Evolutionary conservation across 73 alveolate species (phyloP), one percentile per base, ranked within the genome.

Genomic region (Paramecium bursaria): DNA sequence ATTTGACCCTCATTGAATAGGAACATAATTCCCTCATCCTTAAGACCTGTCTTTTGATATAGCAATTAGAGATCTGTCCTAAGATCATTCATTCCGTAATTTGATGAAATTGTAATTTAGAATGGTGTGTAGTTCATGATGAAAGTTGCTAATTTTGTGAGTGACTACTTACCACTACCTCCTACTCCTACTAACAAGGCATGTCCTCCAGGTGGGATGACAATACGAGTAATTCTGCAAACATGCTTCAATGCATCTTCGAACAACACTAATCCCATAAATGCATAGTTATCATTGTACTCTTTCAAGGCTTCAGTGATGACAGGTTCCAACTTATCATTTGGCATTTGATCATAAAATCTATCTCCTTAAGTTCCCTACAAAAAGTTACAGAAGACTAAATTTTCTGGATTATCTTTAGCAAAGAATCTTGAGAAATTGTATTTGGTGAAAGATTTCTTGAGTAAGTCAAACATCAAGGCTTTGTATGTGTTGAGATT

Each of bases 221-320:
- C 93, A 76, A 98, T 98, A 73, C 99, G 91, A 29, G 97, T 88
- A 27, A 97, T 96, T 94, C 99, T 96, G 93, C 99, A 96, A 53
- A 98, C 99, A 87, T 98, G 99, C 92, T 95, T 93, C 96, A 98
- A 97, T 44, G 99, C 99, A 86, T 98, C 99, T 86, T 98, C 99
- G 96, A 98, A 98, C 46, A 98, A 93, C 54, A 96, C 99, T 75
- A 98, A 85, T 87, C 98, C 99, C 99, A 98, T 98, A 51, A 95
- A 97, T 0, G 99, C 99, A 88, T 96, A 96, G 87, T 92, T 94
- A 85, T 97, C 99, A 88, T 98, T 98, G 91, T 97, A 97, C 87
- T 97, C 99, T 77, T 95, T 92, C 42, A 97, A 89, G 14, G 99
- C 99, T 90, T 96, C 99, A 74, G 87, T 39, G 25, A 89, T 74